Evolutionary conservation across 768 basidiomycete genomes (phyloP), one percentile per base, ranked within the genome.

Genomic region (Crucibulum laeve): DNA sequence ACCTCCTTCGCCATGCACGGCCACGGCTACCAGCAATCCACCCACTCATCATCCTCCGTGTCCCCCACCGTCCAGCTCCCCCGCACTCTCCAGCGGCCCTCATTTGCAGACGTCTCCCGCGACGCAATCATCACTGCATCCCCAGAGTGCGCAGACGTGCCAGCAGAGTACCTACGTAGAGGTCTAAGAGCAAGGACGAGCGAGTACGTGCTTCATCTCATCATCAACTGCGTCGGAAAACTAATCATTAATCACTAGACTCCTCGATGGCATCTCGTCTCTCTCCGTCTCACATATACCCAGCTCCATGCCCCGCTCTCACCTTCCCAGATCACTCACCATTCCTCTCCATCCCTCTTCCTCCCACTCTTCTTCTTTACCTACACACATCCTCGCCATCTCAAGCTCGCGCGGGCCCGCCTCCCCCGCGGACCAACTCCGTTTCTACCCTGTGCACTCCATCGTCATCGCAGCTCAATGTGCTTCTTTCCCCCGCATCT

Each of bases 161-260:
- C 87, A 4, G 60, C 78, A 36, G 80, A 84, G 49, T 90, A 85
- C 56, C 77, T 90, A 45, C 78, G 80, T 40, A 71, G 77, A 43
- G 73, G 76, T 40, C 69, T 91, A n/a, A 59, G 68, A 4, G 53
- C 69, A 24, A 68, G 68, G 36, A 68, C 70, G 11, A 64, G 64
- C 39, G 60, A 69, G 73, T 76, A 53, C 48, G 72, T 65, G 4
- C 40, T 56, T 53, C 23, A 28, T 19, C 24, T 42, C 42, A 46
- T 17, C 49, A 46, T 30, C 38, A 19, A 14, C 57, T 49, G 30
- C 47, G 45, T 25, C 18, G 48, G 39, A 6, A 24, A 39, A 41
- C 44, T 60, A 42, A 56, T 47, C 41, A 25, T 48, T 52, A 30
- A 46, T 49, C 22, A 43, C 42, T 53, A 80, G 80, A 56, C 77